Percentiles rank a stretch among this genome's conserved stretches.
phyloP scores from a whole-genome alignment of 768 basidiomycete genomes.

The Astraeus odoratus region DNA sequence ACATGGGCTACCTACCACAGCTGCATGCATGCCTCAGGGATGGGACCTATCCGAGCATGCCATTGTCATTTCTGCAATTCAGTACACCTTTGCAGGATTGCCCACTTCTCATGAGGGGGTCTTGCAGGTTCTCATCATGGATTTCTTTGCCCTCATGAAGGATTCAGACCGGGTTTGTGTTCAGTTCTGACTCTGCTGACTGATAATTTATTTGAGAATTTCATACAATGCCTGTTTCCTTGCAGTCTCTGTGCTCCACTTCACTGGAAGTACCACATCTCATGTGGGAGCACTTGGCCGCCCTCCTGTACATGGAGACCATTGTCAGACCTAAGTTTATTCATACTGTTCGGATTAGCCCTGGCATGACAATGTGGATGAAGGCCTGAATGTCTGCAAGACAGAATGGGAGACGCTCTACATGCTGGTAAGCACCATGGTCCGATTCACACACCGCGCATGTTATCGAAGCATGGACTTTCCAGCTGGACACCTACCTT shows the following conservation, averaged over 20 bases:
- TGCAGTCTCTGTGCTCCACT: conserved; percentile 86
- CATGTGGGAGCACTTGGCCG: conserved; percentile 73
- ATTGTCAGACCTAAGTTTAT: conserved; percentile 70
- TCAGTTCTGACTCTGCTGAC: neutral
- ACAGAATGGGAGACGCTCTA: conserved; percentile 98
- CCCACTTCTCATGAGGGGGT: conserved; percentile 83
- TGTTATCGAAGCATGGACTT: neutral
- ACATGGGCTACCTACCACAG: conserved; percentile 85
- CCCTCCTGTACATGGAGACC: conserved; percentile 83
- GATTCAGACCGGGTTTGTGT: conserved; percentile 80
- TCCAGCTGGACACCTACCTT: conserved; percentile 85
- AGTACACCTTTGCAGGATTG: conserved; percentile 85
- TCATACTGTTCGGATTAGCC: conserved; percentile 95
- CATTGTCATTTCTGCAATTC: conserved; percentile 87
- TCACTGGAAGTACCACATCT: conserved; percentile 91
- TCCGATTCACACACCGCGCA: neutral
- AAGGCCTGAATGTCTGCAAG: conserved; percentile 93
- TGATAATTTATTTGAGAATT: conserved; percentile 1
- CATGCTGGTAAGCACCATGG: conserved; percentile 61
- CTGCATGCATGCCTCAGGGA: conserved; percentile 79
- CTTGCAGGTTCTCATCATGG: conserved; percentile 79
- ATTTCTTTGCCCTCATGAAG: conserved; percentile 84
- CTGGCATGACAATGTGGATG: conserved; percentile 95
- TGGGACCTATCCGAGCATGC: conserved; percentile 64
- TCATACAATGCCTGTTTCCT: conserved; percentile 81